phyloP scores from a whole-genome alignment of 192 early-diverging fungal species.

The Ramicandelaber brevisporus region DNA sequence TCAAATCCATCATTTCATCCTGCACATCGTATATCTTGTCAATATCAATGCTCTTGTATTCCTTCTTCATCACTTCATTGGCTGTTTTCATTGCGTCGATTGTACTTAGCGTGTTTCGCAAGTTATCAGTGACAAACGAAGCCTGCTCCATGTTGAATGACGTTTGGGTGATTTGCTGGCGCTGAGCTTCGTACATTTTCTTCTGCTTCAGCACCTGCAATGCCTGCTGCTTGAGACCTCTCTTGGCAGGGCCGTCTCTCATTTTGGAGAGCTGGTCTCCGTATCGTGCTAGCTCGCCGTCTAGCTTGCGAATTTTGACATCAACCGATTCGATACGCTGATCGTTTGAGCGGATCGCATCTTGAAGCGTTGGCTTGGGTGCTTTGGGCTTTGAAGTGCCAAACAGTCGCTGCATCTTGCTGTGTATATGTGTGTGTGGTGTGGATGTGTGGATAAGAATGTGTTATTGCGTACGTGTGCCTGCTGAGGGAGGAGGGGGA shows the following conservation, averaged over 20 bases:
- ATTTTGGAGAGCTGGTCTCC: constrained; percentile 86
- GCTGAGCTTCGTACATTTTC: constrained; percentile 83
- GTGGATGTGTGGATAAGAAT: too few species aligned
- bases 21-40: constrained; percentile 85
- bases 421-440: too few species aligned
- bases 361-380: constrained; percentile 66
- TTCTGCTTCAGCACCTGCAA: constrained; percentile 78
- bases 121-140: constrained; percentile 70
- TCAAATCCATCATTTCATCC: constrained; percentile 94
- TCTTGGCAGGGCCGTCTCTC: constrained; percentile 72
- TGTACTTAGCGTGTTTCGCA: constrained; percentile 89
- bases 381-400: constrained; percentile 58
- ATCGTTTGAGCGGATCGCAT: constrained; percentile 72
- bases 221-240: constrained; percentile 78
- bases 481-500: too few species aligned
- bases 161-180: constrained; percentile 85
- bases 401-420: constrained; percentile 73
- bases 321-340: constrained; percentile 60
- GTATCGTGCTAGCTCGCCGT: constrained; percentile 74
- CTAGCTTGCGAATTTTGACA: constrained; percentile 82
- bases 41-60: constrained; percentile 84
- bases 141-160: constrained; percentile 99
- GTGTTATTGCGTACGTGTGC: too few species aligned
- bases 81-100: constrained; percentile 91
- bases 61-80: constrained; percentile 84